phyloP scores from a whole-genome alignment of 331 rosid genomes.

The Dryas integrifolia region DNA sequence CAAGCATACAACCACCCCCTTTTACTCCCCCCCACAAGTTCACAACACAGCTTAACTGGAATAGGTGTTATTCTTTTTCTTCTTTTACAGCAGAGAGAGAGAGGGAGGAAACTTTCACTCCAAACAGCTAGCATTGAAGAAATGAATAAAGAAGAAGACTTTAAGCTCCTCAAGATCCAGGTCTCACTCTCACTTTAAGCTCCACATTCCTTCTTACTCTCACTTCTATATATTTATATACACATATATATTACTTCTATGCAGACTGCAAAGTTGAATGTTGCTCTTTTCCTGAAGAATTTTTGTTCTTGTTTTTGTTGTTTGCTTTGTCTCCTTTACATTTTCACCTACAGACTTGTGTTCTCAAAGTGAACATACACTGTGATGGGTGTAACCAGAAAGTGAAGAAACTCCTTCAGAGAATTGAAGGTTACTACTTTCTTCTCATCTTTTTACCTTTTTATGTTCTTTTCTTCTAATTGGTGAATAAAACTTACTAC shows the following conservation, averaged over 20 bases:
- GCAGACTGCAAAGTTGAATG: conserved; percentile 26
- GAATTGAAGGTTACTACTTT: conserved; percentile 77
- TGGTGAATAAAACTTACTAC: conserved; percentile 3
- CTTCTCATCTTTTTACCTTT: background rate
- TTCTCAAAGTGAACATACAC: conserved; percentile 87
- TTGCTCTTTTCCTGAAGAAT: conserved; percentile 45
- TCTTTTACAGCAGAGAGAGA: conserved; percentile 29
- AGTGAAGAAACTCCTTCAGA: conserved; percentile 93
- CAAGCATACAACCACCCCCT: background rate
- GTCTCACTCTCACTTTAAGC: conserved; percentile 36
- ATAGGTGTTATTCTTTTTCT: conserved; percentile 5
- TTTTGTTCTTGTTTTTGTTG: conserved; percentile 36
- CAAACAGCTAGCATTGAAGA: conserved; percentile 59
- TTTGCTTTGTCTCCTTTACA: conserved; percentile 14
- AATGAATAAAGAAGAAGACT: conserved; percentile 94
- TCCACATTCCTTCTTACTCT: conserved; percentile 35
- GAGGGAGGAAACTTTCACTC: conserved; percentile 29
- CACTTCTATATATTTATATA: background rate
- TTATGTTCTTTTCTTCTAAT: conserved; percentile 21
- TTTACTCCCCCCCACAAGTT: conserved; percentile 6
- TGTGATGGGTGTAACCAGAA: conserved; percentile 99
- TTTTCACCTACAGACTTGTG: conserved; percentile 61
- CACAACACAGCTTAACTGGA: conserved; percentile 8
- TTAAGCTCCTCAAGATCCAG: conserved; percentile 95
- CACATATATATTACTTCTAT: conserved; percentile 3